Evolutionary conservation across 2,329 filamentous ascomycete species (phyloP).

Genomic region (Graphiopsis chlorocephala): DNA sequence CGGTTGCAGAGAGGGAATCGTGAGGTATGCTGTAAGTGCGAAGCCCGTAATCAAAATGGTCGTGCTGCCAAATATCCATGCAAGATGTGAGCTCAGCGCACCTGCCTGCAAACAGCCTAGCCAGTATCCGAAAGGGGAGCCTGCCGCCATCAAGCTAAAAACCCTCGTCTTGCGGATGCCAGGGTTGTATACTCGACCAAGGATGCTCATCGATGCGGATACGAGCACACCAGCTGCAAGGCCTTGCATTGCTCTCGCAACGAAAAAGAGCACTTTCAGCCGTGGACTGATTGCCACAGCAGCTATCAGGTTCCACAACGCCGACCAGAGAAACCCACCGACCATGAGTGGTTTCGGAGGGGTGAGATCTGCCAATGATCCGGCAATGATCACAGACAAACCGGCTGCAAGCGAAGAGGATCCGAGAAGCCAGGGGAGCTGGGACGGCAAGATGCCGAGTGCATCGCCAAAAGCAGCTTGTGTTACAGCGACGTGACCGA

Average conservation of each 20-base stretch:
- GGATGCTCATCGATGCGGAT: constrained; percentile 37
- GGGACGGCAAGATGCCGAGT: constrained; percentile 38
- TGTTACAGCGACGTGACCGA: constrained; percentile 43
- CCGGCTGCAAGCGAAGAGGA: constrained; percentile 43
- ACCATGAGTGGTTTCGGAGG: constrained; percentile 43
- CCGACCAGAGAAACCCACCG: constrained; percentile 43
- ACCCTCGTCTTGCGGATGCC: constrained; percentile 39
- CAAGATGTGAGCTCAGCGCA: constrained; percentile 37
- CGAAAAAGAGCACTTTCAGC: constrained; percentile 36
- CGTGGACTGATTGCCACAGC: constrained; percentile 38
- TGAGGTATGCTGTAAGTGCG: constrained; percentile 38
- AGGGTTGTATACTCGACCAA: constrained; percentile 38
- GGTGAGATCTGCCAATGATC: constrained; percentile 41
- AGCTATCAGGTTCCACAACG: constrained; percentile 40
- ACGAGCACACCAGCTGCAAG: constrained; percentile 37
- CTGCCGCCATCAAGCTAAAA: constrained; percentile 37
- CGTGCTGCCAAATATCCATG: constrained; percentile 46
- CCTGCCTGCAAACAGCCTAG: constrained; percentile 41
- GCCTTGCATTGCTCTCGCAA: constrained; percentile 40
- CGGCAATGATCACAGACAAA: constrained; percentile 40
- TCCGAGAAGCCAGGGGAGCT: constrained; percentile 45
- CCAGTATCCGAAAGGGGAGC: constrained; percentile 37
- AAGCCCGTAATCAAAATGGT: constrained; percentile 40
- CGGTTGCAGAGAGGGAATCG: constrained; percentile 40
- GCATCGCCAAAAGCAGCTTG: constrained; percentile 39